Evolutionary conservation across 306 rosid species (phyloP), one percentile per base, ranked within the genome.

Genomic region (Senna siamea): DNA sequence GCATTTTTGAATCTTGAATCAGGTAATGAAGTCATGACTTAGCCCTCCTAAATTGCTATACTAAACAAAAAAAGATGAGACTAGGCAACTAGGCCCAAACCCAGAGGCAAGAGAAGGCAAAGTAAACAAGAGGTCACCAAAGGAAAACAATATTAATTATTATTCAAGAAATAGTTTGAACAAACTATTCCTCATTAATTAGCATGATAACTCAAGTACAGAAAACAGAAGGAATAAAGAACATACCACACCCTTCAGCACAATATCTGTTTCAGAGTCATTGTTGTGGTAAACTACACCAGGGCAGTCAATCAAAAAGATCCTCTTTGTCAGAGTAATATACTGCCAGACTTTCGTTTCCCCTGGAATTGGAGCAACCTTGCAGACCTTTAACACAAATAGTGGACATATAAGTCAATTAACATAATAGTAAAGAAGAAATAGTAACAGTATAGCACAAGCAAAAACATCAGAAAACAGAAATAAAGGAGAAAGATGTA

Each of bases 311-410:
- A 94, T 94, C 85, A 94, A 78, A 78, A 91, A 88, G 74, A 92
- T 94, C 85, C 93, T 92, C 92, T 94, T 92, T 20, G 97, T 94
- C 63, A 92, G 97, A 37, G 99, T 89, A 57, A 94, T 92, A 78
- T 92, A 94, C 64, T 94, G 97, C 97, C 97, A 94, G 66, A 91
- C 97, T 86, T 92, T 94, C 7, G 97, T 94, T 75, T 94, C 97
- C 83, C 99, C 97, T 7, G 96, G 96, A 74, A 94, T 94, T 74
- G 97, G 97, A 75, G 99, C 99, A 77, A 89, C 97, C 89, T 92
- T 94, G 88, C 99, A 94, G 40, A 94, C 97, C 99, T 94, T 52
- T 57, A 38, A 58, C 65, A 77, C 41, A 69, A 73, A 26, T 73
- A 75, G 66, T 3, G 63, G 57, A 51, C 35, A 73, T 19, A 66